Conservation (phyloP, 23 red algal genomes). For the Gracilaria gracilis region DNA sequence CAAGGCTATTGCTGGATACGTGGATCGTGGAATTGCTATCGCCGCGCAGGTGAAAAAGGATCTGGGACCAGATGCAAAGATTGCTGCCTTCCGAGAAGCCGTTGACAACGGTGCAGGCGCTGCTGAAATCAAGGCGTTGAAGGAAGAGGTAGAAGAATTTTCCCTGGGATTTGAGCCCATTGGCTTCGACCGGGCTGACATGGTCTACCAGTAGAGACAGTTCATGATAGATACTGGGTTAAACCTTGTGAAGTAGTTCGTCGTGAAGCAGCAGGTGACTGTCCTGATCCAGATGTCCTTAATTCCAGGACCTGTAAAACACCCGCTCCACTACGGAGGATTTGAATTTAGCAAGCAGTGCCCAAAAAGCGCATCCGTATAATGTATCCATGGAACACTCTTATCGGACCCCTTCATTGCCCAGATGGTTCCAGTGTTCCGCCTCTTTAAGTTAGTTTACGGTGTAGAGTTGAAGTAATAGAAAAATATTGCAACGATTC, state of each 20-base stretch:
- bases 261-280: constrained; percentile 15
- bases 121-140: constrained; percentile 75
- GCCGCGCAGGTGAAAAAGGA: constrained; percentile 81
- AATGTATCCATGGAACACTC: background rate
- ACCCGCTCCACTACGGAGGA: constrained; percentile 20
- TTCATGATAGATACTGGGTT: background rate
- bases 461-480: background rate
- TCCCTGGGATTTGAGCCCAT: constrained; percentile 85
- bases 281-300: constrained; percentile 1
- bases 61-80: constrained; percentile 73
- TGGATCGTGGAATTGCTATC: constrained; percentile 91
- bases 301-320: background rate
- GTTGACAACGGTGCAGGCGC: constrained; percentile 67
- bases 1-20: constrained; percentile 77
- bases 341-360: background rate
- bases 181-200: constrained; percentile 76
- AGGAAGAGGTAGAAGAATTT: constrained; percentile 87
- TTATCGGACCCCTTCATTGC: background rate
- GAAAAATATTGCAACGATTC: background rate
- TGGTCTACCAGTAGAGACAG: constrained; percentile 66
- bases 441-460: background rate
- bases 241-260: constrained; percentile 7
- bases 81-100: constrained; percentile 81
- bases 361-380: background rate
- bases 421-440: background rate